Evolutionary conservation across 768 basidiomycete genomes (phyloP).

Genomic region (Panaeolus papilionaceus): DNA sequence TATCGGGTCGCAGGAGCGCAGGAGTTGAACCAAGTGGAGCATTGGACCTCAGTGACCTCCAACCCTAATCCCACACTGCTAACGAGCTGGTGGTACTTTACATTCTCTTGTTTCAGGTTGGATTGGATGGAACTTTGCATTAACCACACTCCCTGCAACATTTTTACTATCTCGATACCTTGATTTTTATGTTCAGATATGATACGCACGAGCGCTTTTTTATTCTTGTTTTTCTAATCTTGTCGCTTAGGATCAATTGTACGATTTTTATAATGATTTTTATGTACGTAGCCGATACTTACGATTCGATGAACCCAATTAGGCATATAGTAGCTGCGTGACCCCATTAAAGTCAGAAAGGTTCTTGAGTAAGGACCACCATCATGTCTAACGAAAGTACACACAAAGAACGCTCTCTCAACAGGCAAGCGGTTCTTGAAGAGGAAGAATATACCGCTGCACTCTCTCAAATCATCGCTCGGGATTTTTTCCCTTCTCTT

Average conservation of each 20-base stretch:
- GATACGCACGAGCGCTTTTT: conserved; percentile 18
- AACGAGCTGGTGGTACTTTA: not conserved
- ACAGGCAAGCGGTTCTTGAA: conserved; percentile 74
- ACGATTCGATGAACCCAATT: conserved; percentile 8
- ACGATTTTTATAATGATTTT: conserved; percentile 13
- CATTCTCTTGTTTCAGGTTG: conserved; percentile 7
- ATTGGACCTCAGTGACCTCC: conserved; percentile 38
- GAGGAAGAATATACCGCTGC: conserved; percentile 96
- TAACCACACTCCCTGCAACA: conserved; percentile 11
- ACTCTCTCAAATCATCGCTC: conserved; percentile 90
- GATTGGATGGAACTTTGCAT: conserved; percentile 19
- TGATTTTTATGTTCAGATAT: conserved; percentile 16
- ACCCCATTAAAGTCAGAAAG: not conserved
- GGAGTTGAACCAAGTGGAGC: conserved; percentile 29
- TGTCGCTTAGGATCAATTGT: conserved; percentile 20
- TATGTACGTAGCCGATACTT: conserved; percentile 3
- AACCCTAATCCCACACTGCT: conserved; percentile 35
- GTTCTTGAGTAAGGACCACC: not conserved
- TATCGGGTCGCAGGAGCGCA: conserved; percentile 35
- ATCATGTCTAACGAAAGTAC: conserved; percentile 21
- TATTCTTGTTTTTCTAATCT: conserved; percentile 17
- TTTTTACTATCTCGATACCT: conserved; percentile 16
- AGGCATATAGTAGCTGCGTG: not conserved
- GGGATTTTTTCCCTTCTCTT: conserved; percentile 97
- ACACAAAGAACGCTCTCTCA: conserved; percentile 61